These are phyloP conservation scores for Triticum monococcum DNA, from an alignment of 176 grass and related monocot genomes.

Conservation along the genomic window DNA sequence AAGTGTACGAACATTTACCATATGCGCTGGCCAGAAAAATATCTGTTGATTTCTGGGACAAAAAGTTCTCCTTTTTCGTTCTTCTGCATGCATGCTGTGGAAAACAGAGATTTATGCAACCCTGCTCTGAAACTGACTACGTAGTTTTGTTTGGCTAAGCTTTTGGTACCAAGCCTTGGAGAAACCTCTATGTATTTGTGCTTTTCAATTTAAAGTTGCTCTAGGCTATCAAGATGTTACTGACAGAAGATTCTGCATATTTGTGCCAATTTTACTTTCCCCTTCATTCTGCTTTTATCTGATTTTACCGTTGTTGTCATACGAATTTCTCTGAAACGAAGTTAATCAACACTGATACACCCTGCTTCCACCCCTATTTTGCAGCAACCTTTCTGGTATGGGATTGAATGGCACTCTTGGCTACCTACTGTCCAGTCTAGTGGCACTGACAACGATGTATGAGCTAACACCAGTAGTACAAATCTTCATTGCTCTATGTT, in stretches of 20 bases:
- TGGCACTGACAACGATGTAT: conserved; percentile 77
- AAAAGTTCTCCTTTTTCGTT: neutral
- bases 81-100: neutral
- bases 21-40: neutral
- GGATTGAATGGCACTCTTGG: conserved; percentile 83
- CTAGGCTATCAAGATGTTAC: neutral
- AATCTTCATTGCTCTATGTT: neutral
- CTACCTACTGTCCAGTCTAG: conserved; percentile 66
- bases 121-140: neutral
- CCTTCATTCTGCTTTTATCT: conserved; percentile 7
- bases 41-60: neutral
- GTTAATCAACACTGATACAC: conserved; percentile 2
- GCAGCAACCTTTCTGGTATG: conserved; percentile 82
- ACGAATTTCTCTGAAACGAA: neutral
- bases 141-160: neutral
- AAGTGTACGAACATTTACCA: neutral
- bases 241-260: neutral
- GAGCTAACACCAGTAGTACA: conserved; percentile 26
- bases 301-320: neutral
- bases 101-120: neutral
- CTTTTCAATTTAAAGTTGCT: conserved; percentile 14
- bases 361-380: conserved; percentile 22
- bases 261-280: neutral
- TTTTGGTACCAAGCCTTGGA: neutral
- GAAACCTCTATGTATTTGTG: neutral